These are phyloP conservation scores for Mortierella sp. DNA, from an alignment of 371 early-diverging fungal species.

Conservation along the genomic window DNA sequence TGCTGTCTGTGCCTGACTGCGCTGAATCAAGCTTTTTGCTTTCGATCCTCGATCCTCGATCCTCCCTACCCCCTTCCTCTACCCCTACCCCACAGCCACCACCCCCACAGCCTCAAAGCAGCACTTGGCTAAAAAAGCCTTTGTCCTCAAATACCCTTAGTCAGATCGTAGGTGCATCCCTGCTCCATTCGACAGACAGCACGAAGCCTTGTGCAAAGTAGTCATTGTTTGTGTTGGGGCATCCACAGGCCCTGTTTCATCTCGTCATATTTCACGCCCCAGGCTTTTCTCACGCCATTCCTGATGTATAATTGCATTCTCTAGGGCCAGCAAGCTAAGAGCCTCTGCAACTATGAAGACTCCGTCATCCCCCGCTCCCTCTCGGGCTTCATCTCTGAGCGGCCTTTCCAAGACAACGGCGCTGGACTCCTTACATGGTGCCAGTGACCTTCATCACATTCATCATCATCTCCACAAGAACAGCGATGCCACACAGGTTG, in stretches of 20 bases:
- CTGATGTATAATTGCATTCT: neutral
- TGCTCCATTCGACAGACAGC: too few relatives aligned
- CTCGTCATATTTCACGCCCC: too few relatives aligned
- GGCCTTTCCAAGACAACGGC: constrained; percentile 28
- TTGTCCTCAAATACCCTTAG: too few relatives aligned
- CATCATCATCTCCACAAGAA: constrained; percentile 3
- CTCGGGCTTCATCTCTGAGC: constrained; percentile 27
- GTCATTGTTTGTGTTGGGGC: too few relatives aligned
- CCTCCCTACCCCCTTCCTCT: neutral
- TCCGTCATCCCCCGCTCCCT: constrained; percentile 10
- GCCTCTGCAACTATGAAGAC: neutral
- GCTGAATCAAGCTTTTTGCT: neutral
- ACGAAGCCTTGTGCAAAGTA: too few relatives aligned
- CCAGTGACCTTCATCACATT: constrained; percentile 9
- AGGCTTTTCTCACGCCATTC: neutral
- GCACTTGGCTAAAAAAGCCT: neutral
- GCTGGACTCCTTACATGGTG: constrained; percentile 7
- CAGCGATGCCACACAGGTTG: constrained; percentile 3
- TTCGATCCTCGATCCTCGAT: neutral
- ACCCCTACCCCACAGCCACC: neutral
- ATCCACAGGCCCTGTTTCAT: too few relatives aligned
- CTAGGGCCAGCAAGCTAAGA: neutral
- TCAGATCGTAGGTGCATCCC: too few relatives aligned
- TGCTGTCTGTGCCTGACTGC: neutral
- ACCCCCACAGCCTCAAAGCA: neutral